These are phyloP conservation scores for Leccinum imitatum DNA, from an alignment of 768 basidiomycete genomes.

Conservation along the genomic window DNA sequence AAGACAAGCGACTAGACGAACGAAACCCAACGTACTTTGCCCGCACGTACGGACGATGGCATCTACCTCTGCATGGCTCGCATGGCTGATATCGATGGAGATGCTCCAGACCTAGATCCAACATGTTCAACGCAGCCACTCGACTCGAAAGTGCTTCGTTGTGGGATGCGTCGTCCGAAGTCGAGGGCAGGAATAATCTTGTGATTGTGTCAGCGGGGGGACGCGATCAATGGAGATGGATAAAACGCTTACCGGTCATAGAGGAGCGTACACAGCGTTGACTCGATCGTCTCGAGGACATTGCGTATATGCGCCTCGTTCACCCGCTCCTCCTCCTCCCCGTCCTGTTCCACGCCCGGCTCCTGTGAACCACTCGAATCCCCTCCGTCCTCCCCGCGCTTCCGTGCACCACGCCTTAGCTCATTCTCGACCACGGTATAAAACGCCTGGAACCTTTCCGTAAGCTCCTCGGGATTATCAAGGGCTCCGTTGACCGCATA, in stretches of 20 bases:
- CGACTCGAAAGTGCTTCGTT: conserved; percentile 89
- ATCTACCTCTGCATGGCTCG: conserved; percentile 50
- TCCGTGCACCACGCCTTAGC: conserved; percentile 34
- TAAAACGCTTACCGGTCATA: conserved; percentile 68
- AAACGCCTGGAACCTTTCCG: conserved; percentile 67
- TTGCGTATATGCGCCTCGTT: conserved; percentile 54
- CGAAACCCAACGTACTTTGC: conserved; percentile 54
- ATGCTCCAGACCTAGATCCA: conserved; percentile 86
- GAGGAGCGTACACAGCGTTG: conserved; percentile 65
- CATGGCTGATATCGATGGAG: conserved; percentile 69
- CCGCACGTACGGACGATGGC: conserved; percentile 73
- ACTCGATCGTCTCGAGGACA: conserved; percentile 74
- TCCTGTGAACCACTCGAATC: conserved; percentile 18
- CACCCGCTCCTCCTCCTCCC: conserved; percentile 29
- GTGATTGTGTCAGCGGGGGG: not conserved
- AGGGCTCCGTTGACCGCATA: conserved; percentile 43
- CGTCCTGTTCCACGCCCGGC: conserved; percentile 7
- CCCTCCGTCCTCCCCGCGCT: conserved; percentile 11
- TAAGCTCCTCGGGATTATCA: conserved; percentile 52
- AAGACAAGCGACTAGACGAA: conserved; percentile 19
- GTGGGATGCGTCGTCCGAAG: conserved; percentile 77
- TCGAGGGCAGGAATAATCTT: conserved; percentile 77
- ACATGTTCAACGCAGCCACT: conserved; percentile 87
- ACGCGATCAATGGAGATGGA: no score
- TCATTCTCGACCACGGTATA: conserved; percentile 67